Evolutionary conservation across 2,329 filamentous ascomycete species (phyloP).

Genomic region (Pseudogymnoascus sp.): DNA sequence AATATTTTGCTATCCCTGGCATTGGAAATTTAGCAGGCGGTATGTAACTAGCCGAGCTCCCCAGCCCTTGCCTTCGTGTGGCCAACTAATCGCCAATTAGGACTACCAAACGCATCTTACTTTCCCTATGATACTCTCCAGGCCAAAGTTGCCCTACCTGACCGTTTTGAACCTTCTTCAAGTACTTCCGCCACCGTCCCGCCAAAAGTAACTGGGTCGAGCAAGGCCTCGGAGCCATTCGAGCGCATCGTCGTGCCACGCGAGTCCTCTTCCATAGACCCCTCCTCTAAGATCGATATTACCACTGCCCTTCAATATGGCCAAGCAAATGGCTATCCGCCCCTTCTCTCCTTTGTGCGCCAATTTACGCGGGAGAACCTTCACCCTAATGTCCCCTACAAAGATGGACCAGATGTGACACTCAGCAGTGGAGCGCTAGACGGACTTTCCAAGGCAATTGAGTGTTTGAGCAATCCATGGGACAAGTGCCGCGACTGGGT

Average conservation of each 20-base stretch:
- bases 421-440: slow-evolving; percentile 79
- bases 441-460: slow-evolving; percentile 70
- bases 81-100: slow-evolving; percentile 36
- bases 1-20: slow-evolving; percentile 65
- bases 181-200: slow-evolving; percentile 17
- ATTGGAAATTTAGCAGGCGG: slow-evolving; percentile 56
- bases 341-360: slow-evolving; percentile 68
- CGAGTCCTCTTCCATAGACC: slow-evolving; percentile 48
- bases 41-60: slow-evolving; percentile 30
- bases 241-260: slow-evolving; percentile 66
- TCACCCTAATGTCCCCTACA: slow-evolving; percentile 75
- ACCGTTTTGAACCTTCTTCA: slow-evolving; percentile 52
- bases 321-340: slow-evolving; percentile 71
- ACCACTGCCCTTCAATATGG: slow-evolving; percentile 81
- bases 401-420: slow-evolving; percentile 66
- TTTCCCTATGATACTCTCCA: slow-evolving; percentile 91
- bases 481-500: slow-evolving; percentile 58
- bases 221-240: background rate
- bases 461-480: slow-evolving; percentile 72
- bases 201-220: slow-evolving; percentile 23
- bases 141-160: slow-evolving; percentile 65
- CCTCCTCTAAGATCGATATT: slow-evolving; percentile 67
- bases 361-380: slow-evolving; percentile 70
- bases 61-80: background rate
- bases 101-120: slow-evolving; percentile 70